These are phyloP conservation scores for Dactylonectria macrodidyma DNA, from an alignment of 2,329 filamentous ascomycete species.

Conservation along the genomic window DNA sequence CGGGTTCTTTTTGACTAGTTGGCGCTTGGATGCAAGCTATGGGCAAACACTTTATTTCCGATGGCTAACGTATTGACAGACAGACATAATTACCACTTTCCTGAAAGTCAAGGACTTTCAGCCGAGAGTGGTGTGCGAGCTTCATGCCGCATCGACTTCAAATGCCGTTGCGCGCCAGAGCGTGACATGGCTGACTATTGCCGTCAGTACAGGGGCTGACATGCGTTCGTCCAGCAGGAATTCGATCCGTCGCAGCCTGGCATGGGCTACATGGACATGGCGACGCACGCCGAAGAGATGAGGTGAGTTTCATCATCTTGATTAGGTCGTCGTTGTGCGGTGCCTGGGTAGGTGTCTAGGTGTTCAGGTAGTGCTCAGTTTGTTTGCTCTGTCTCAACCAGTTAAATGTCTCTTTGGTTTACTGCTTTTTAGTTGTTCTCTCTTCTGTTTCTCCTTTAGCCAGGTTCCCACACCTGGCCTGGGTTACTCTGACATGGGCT, in stretches of 20 bases:
- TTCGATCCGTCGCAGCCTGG: slow-evolving; percentile 69
- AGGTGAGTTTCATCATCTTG: slow-evolving; percentile 60
- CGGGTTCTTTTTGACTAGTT: slow-evolving; percentile 9
- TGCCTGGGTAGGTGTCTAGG: slow-evolving; percentile 18
- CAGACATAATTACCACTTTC: slow-evolving; percentile 5
- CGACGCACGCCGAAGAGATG: slow-evolving; percentile 65
- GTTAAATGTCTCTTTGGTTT: neutral
- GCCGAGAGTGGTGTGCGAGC: slow-evolving; percentile 23
- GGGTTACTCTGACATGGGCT: neutral
- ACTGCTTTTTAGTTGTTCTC: neutral
- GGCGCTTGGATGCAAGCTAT: slow-evolving; percentile 3
- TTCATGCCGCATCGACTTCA: slow-evolving; percentile 24
- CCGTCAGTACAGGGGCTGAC: slow-evolving; percentile 38
- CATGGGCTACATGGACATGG: slow-evolving; percentile 69
- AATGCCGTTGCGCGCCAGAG: slow-evolving; percentile 23
- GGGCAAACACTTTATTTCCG: slow-evolving; percentile 9
- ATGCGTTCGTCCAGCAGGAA: slow-evolving; percentile 60
- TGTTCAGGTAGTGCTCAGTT: slow-evolving; percentile 4
- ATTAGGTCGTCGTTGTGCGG: slow-evolving; percentile 32
- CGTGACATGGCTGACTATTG: slow-evolving; percentile 24
- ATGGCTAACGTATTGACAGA: slow-evolving; percentile 23
- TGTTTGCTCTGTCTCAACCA: neutral
- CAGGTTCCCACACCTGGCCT: neutral
- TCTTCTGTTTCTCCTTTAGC: neutral
- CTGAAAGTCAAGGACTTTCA: neutral